phyloP scores from a whole-genome alignment of 768 basidiomycete species.

The Mycena alexandri region DNA sequence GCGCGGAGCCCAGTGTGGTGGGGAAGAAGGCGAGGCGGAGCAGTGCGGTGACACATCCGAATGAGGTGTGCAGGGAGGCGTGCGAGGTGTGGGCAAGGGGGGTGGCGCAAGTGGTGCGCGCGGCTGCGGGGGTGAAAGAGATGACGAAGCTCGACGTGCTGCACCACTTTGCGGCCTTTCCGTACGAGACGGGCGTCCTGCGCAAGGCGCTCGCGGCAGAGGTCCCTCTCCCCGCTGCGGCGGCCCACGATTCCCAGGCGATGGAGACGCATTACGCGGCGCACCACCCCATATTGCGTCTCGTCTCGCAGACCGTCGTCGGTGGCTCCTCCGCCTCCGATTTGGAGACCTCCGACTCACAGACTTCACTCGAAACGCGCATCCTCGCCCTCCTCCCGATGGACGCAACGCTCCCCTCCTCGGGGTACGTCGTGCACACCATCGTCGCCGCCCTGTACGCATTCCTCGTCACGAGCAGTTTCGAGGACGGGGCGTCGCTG shows the following conservation, averaged over 20 bases:
- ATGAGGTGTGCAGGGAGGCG: constrained; percentile 20
- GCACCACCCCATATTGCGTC: constrained; percentile 55
- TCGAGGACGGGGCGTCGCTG: constrained; percentile 60
- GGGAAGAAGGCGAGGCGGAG: neutral
- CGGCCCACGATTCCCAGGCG: constrained; percentile 35
- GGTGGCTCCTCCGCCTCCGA: too few species aligned
- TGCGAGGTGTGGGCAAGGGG: constrained; percentile 18
- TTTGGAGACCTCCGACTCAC: neutral
- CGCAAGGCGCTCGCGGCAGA: constrained; percentile 49
- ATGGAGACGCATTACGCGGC: constrained; percentile 49
- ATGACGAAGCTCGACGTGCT: constrained; percentile 57
- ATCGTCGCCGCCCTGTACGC: constrained; percentile 59
- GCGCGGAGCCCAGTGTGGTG: neutral
- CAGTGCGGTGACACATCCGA: constrained; percentile 25
- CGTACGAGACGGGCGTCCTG: constrained; percentile 48
- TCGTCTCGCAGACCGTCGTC: constrained; percentile 38
- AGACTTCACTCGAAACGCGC: neutral
- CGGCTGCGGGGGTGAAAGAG: neutral
- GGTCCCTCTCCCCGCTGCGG: constrained; percentile 32
- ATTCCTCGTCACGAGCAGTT: constrained; percentile 57
- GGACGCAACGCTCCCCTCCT: constrained; percentile 48
- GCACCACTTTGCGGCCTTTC: constrained; percentile 53
- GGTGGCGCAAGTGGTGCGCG: constrained; percentile 10
- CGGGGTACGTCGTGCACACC: constrained; percentile 56
- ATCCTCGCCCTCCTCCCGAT: constrained; percentile 44